These are phyloP conservation scores for Colletotrichum australisinense DNA, from an alignment of 2,329 filamentous ascomycete species.

Conservation along the genomic window DNA sequence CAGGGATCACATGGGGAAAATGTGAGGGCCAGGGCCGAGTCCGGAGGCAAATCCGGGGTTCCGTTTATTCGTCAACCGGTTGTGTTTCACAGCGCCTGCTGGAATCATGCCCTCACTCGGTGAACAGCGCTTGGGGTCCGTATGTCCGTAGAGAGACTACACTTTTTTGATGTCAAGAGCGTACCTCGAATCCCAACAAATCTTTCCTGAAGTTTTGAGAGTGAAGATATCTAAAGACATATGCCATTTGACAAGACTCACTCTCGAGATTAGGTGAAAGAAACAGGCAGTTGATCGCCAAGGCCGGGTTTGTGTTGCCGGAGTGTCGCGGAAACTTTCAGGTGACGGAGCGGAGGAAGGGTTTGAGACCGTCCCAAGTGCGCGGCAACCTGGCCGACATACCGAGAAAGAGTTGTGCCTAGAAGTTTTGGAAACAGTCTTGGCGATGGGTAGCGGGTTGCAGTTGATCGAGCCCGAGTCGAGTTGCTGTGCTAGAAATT, in stretches of 20 bases:
- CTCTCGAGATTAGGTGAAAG: background rate
- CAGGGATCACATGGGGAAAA: background rate
- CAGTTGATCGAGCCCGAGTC: background rate
- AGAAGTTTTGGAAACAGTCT: background rate
- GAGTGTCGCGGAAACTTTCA: background rate
- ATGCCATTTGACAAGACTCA: background rate
- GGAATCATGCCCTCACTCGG: background rate
- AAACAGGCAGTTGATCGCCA: background rate
- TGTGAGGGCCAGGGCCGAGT: background rate
- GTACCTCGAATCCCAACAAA: background rate
- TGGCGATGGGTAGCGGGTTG: background rate
- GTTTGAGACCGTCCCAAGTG: background rate
- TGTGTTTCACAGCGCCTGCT: background rate
- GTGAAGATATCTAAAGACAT: background rate
- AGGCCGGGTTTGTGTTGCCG: background rate
- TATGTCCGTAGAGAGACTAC: slow-evolving; percentile 19
- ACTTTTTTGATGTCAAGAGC: slow-evolving; percentile 9
- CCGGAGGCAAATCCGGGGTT: background rate
- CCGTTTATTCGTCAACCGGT: background rate
- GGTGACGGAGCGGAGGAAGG: background rate
- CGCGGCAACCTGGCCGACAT: background rate
- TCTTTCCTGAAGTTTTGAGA: accelerated
- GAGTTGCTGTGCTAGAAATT: background rate
- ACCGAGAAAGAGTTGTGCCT: slow-evolving; percentile 1
- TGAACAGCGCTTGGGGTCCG: background rate